Percentiles rank a stretch among this genome's conserved stretches.
These are phyloP conservation scores for Xerophyta viscosa DNA, from an alignment of 106 monocot genomes.

Conservation along the genomic window DNA sequence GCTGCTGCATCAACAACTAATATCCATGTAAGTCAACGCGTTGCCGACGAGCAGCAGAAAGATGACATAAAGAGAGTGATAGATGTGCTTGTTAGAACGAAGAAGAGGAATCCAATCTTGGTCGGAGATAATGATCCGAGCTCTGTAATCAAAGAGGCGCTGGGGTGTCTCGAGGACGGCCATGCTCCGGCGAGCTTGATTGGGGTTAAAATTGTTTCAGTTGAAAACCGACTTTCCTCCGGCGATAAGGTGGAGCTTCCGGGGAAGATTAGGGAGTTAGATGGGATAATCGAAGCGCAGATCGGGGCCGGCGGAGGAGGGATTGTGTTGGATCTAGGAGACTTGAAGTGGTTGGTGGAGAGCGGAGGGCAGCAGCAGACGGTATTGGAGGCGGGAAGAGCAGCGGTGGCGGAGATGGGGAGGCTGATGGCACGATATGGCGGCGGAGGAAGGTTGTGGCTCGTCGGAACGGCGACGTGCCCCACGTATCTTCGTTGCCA, in stretches of 20 bases:
- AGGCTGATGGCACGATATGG: slow-evolving; percentile 25
- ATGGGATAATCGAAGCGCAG: slow-evolving; percentile 19
- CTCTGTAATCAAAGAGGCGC: slow-evolving; percentile 28
- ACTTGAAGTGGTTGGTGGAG: slow-evolving; percentile 84
- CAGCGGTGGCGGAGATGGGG: slow-evolving; percentile 54
- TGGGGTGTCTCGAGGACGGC: slow-evolving; percentile 29
- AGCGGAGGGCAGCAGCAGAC: slow-evolving; percentile 13
- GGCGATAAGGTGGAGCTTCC: slow-evolving; percentile 12
- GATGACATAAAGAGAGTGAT: slow-evolving; percentile 33
- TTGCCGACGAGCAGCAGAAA: not conserved
- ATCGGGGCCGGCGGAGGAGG: slow-evolving; percentile 15
- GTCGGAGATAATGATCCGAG: slow-evolving; percentile 59
- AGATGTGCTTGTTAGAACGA: slow-evolving; percentile 35
- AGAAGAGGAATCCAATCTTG: slow-evolving; percentile 63
- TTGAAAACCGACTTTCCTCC: slow-evolving; percentile 20
- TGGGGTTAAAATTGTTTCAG: slow-evolving; percentile 14
- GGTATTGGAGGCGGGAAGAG: slow-evolving; percentile 25
- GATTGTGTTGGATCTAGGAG: slow-evolving; percentile 60
- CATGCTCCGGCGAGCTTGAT: slow-evolving; percentile 1
- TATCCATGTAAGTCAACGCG: too few species aligned
- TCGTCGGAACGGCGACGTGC: slow-evolving; percentile 66
- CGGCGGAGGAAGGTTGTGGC: slow-evolving; percentile 27
- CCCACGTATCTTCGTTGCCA: slow-evolving; percentile 90
- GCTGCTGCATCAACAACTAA: not conserved
- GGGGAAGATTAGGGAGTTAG: slow-evolving; percentile 29